Conservation (phyloP, 805 yeast species). For the Lipomyces starkeyi region DNA sequence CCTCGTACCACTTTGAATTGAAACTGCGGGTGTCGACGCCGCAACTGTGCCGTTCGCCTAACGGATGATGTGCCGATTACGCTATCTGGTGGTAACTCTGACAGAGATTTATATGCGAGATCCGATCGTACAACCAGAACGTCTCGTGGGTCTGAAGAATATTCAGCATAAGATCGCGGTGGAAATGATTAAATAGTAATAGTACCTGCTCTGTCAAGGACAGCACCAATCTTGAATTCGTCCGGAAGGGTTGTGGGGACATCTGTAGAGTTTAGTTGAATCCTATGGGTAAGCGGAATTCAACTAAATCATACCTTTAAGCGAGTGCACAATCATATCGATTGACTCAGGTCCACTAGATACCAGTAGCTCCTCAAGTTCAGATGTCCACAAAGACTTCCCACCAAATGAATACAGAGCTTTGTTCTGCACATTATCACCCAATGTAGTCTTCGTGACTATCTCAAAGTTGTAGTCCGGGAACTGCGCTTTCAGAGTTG, state of each 20-base stretch:
- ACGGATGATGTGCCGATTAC: conserved; percentile 95
- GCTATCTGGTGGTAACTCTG: conserved; percentile 81
- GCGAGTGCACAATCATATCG: conserved; percentile 90
- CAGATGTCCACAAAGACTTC: conserved; percentile 95
- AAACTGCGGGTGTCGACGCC: conserved; percentile 76
- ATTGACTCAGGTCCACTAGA: conserved; percentile 66
- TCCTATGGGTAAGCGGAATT: not conserved
- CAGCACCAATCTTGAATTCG: conserved; percentile 87
- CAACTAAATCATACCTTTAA: conserved; percentile 71
- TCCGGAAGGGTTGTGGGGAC: conserved; percentile 88
- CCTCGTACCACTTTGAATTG: conserved; percentile 88
- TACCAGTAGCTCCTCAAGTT: conserved; percentile 78
- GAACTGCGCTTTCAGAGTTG: conserved; percentile 59
- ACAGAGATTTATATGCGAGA: conserved; percentile 65
- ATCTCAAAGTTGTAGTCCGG: conserved; percentile 77
- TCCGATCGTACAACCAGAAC: conserved; percentile 77
- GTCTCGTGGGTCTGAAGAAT: conserved; percentile 73
- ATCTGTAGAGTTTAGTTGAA: conserved; percentile 23
- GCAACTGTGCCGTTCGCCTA: conserved; percentile 89
- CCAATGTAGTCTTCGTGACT: conserved; percentile 80
- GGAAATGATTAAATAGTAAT: not conserved
- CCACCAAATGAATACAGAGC: conserved; percentile 97
- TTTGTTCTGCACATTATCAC: conserved; percentile 82
- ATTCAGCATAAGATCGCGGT: not conserved
- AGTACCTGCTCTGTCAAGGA: conserved; percentile 68